A percentile compares a stretch with the other conserved stretches of the same genome.
Conservation (phyloP, 1,284 basidiomycete species). For the Cyathus pygmaeus region DNA sequence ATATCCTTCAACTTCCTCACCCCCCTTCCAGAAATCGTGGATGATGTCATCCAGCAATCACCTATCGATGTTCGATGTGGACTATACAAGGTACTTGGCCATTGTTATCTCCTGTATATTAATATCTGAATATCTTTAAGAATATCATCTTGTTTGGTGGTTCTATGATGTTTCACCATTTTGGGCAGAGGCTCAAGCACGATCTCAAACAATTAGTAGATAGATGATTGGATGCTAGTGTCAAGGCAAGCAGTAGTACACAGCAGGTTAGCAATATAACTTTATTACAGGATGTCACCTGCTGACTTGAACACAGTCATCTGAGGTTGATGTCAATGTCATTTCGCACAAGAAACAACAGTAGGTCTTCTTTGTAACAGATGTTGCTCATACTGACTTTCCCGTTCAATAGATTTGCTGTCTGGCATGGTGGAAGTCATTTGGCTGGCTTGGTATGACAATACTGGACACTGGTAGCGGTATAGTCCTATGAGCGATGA, state of each 20-base stretch:
- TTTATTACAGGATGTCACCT: too few relatives aligned
- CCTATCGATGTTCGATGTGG: slow-evolving; percentile 91
- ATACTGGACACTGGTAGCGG: too few relatives aligned
- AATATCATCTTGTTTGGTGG: slow-evolving; percentile 95
- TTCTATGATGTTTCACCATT: slow-evolving; percentile 98
- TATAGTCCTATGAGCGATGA: too few relatives aligned
- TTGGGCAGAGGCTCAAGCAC: slow-evolving; percentile 93
- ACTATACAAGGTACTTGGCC: slow-evolving; percentile 80
- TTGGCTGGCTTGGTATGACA: slow-evolving; percentile 90
- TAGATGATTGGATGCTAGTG: slow-evolving; percentile 85
- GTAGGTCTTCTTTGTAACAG: slow-evolving; percentile 43
- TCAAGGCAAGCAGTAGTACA: slow-evolving; percentile 78
- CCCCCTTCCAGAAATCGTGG: slow-evolving; percentile 96
- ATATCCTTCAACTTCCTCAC: slow-evolving; percentile 98
- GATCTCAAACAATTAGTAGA: slow-evolving; percentile 96
- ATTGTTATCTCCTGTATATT: not conserved
- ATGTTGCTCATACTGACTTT: slow-evolving; percentile 8
- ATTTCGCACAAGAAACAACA: slow-evolving; percentile 98
- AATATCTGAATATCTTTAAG: slow-evolving; percentile 7
- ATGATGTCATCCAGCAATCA: slow-evolving; percentile 94
- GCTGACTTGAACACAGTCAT: slow-evolving; percentile 66
- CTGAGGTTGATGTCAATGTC: slow-evolving; percentile 95
- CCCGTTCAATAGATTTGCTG: slow-evolving; percentile 76
- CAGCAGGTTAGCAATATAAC: slow-evolving; percentile 66
- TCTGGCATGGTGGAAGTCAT: slow-evolving; percentile 98